Percentiles rank a stretch among this genome's conserved stretches.
Conservation (phyloP, 768 basidiomycete genomes). For the Mycena capillaripes region DNA sequence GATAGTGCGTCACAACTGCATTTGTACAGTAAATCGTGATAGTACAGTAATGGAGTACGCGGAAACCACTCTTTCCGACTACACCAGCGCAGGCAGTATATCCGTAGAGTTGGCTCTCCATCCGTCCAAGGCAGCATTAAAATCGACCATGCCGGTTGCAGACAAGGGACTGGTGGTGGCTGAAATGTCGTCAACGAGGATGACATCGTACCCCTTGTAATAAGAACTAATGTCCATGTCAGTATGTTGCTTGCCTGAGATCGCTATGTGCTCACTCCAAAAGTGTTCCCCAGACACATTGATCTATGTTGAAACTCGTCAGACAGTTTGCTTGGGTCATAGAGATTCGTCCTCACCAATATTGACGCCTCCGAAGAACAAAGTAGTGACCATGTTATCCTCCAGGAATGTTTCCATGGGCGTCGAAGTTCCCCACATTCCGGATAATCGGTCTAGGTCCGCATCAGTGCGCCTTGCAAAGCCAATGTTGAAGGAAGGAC, state of each 20-base stretch:
- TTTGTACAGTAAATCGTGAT: too few relatives aligned
- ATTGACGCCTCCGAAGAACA: constrained; percentile 52
- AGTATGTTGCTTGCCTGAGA: not conserved
- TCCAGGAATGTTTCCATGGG: constrained; percentile 51
- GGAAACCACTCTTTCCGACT: too few relatives aligned
- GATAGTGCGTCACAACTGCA: too few relatives aligned
- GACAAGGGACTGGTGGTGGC: constrained; percentile 48
- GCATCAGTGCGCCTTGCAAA: too few relatives aligned
- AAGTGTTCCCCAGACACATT: constrained; percentile 51
- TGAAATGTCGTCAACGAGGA: constrained; percentile 50
- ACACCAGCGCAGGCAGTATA: constrained; percentile 34
- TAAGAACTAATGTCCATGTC: constrained; percentile 40
- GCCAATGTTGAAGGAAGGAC: not conserved
- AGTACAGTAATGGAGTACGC: too few relatives aligned
- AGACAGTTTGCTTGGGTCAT: not conserved
- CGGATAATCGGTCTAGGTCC: constrained; percentile 47
- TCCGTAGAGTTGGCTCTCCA: constrained; percentile 49
- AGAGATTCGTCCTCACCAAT: constrained; percentile 30
- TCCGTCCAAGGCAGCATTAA: constrained; percentile 45
- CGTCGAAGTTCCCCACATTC: constrained; percentile 52
- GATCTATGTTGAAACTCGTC: constrained; percentile 35
- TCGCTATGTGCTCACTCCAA: constrained; percentile 39
- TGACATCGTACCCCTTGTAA: constrained; percentile 52
- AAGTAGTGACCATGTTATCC: constrained; percentile 49
- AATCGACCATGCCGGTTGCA: constrained; percentile 50